These are phyloP conservation scores for Fusarium solani-melongenae DNA, from an alignment of 2,329 filamentous ascomycete genomes.

Conservation along the genomic window DNA sequence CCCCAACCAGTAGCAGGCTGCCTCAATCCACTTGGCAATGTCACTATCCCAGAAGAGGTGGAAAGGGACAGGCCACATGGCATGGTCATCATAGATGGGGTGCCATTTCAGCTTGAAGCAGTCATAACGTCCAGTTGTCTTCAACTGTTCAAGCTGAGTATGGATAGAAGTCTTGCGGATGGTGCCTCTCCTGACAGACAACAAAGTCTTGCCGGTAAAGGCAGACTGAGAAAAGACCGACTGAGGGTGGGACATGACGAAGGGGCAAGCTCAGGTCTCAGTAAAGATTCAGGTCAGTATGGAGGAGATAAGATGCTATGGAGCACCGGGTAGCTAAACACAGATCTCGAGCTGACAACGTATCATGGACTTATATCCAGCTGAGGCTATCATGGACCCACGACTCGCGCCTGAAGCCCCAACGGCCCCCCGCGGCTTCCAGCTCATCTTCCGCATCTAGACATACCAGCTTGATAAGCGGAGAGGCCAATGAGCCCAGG, in stretches of 20 bases:
- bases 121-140: slow-evolving; percentile 65
- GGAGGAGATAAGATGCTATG: not conserved
- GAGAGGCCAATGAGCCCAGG: slow-evolving; percentile 2
- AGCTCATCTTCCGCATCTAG: not conserved
- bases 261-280: not conserved
- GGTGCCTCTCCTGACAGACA: not conserved
- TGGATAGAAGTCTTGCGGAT: slow-evolving; percentile 18
- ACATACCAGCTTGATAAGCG: not conserved
- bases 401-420: not conserved
- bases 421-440: not conserved
- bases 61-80: slow-evolving; percentile 65
- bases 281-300: not conserved
- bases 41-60: slow-evolving; percentile 69
- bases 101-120: slow-evolving; percentile 70
- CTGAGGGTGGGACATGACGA: slow-evolving; percentile 28
- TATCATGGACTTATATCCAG: slow-evolving; percentile 13
- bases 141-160: slow-evolving; percentile 64
- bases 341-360: not conserved
- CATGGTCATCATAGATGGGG: slow-evolving; percentile 61
- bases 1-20: slow-evolving; percentile 66
- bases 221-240: slow-evolving; percentile 16
- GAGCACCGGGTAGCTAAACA: not conserved
- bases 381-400: slow-evolving; percentile 7
- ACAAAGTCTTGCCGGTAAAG: slow-evolving; percentile 1
- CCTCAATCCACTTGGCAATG: slow-evolving; percentile 71